Conservation (phyloP, 768 basidiomycete species). For the Melanogaster broomeanus region DNA sequence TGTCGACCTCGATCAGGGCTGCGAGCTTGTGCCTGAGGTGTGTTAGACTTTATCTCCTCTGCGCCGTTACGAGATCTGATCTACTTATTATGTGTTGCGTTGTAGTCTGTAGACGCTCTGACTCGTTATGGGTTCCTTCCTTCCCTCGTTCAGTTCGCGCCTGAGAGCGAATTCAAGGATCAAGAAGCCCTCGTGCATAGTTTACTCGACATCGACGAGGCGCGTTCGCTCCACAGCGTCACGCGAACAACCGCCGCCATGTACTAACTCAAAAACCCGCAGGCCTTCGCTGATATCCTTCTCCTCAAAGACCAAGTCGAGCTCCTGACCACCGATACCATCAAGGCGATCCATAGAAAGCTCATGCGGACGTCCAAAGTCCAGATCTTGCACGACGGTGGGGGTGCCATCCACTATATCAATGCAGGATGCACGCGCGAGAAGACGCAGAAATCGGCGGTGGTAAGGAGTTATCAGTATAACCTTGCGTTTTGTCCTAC, state of each 20-base stretch:
- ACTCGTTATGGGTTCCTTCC: slow-evolving; percentile 27
- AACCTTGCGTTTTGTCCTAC: slow-evolving; percentile 35
- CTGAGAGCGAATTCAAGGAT: slow-evolving; percentile 25
- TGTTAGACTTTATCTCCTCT: background rate
- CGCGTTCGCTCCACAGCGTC: background rate
- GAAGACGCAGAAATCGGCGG: slow-evolving; percentile 29
- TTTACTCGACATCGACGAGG: slow-evolving; percentile 30
- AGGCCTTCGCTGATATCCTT: slow-evolving; percentile 29
- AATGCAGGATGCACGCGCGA: slow-evolving; percentile 32
- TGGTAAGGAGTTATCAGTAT: slow-evolving; percentile 33
- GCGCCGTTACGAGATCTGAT: background rate
- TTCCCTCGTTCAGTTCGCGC: slow-evolving; percentile 23
- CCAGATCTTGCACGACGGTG: slow-evolving; percentile 18
- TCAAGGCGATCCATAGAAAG: slow-evolving; percentile 31
- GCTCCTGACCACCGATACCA: slow-evolving; percentile 25
- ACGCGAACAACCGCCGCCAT: too few relatives aligned
- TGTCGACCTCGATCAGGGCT: slow-evolving; percentile 29
- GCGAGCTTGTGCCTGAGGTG: slow-evolving; percentile 21
- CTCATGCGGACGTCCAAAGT: slow-evolving; percentile 34
- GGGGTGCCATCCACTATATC: slow-evolving; percentile 23
- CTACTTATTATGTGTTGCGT: background rate
- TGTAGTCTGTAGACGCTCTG: slow-evolving; percentile 27
- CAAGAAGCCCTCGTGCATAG: slow-evolving; percentile 18
- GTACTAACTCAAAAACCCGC: background rate
- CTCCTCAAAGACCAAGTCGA: slow-evolving; percentile 26